Base-by-base conservation (phyloP, 768 basidiomycete genomes). In the Guyanaporus albipodus region DNA sequence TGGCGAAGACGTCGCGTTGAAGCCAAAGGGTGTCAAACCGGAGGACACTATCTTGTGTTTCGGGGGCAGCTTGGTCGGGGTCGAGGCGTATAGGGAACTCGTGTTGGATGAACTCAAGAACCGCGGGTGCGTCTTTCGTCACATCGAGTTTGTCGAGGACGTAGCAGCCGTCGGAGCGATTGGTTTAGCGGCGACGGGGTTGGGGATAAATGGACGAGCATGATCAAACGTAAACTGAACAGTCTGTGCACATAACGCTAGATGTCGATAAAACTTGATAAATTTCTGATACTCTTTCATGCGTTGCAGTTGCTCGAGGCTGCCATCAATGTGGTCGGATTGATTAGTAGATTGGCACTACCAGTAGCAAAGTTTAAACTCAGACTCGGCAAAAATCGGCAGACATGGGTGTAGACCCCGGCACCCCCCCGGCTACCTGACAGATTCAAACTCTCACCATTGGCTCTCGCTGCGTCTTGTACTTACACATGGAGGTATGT, bases 61-160 rank as follows among this genome's bases (percentile, higher is more conserved):
- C 46, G 89, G 89, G 8, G 89, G 89, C n/a, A 87, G 85, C 17
- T 63, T 91, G 52, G 80, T 80, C 4, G 81, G 85, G 3, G 64
- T 87, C 2, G 72, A 76, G 42, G 67, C 57, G 29, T 91, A 91
- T 51, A 70, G 83, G 43, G 66, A 75, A 21, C 49, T 78, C 26
- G 57, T 80, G 8, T 55, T 87, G 37, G 80, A 78, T 10, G 75
- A 76, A 22, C 74, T 91, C 19, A 71, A 63, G 42, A 59, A 70
- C 53, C 69, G 69, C 38, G 85, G 86, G 2, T 81, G 83, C 57
- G 68, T 75, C 4, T 87, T 91, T 68, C 72, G 70, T 46, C 71
- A 79, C 54, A 78, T 86, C 39, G 76, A 82, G 52, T 80, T 79
- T 56, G 75, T 91, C 11, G 73, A 80, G 32, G 87, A 91, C 62